Conservation (phyloP, 2,329 filamentous ascomycete species). For the Leptographium flavum region DNA sequence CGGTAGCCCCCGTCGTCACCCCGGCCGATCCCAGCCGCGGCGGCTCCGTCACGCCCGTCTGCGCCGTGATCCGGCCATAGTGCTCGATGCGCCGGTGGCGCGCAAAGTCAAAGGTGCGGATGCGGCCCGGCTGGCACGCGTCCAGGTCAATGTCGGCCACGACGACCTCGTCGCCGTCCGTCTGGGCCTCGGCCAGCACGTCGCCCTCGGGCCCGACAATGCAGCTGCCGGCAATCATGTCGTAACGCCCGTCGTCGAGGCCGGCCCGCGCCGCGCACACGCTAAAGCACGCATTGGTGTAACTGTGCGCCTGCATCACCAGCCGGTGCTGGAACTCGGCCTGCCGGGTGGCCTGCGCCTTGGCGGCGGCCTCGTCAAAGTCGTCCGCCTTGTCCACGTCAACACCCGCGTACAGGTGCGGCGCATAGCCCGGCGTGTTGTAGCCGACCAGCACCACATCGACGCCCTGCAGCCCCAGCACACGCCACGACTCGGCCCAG, state of each 20-base stretch:
- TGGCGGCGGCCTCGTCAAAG: slow-evolving; percentile 11
- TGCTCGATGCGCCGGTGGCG: slow-evolving; percentile 12
- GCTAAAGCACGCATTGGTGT: slow-evolving; percentile 35
- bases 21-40: background rate
- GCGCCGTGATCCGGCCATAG: slow-evolving; percentile 24
- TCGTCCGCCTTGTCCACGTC: slow-evolving; percentile 22
- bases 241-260: slow-evolving; percentile 28
- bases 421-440: slow-evolving; percentile 33
- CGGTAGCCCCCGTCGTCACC: too few relatives aligned
- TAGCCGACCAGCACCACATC: slow-evolving; percentile 31
- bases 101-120: slow-evolving; percentile 11
- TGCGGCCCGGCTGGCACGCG: slow-evolving; percentile 8
- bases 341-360: slow-evolving; percentile 24
- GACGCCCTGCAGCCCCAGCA: slow-evolving; percentile 33
- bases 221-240: slow-evolving; percentile 31
- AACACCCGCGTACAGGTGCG: slow-evolving; percentile 31
- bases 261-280: slow-evolving; percentile 32
- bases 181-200: slow-evolving; percentile 32
- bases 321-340: slow-evolving; percentile 35
- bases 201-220: slow-evolving; percentile 27
- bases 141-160: slow-evolving; percentile 10
- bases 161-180: slow-evolving; percentile 29
- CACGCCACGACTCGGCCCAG: slow-evolving; percentile 37
- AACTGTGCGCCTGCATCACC: slow-evolving; percentile 33
- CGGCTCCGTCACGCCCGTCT: slow-evolving; percentile 10